Evolutionary conservation across 331 rosid genomes (phyloP).

Genomic region (Spiraea crenata): DNA sequence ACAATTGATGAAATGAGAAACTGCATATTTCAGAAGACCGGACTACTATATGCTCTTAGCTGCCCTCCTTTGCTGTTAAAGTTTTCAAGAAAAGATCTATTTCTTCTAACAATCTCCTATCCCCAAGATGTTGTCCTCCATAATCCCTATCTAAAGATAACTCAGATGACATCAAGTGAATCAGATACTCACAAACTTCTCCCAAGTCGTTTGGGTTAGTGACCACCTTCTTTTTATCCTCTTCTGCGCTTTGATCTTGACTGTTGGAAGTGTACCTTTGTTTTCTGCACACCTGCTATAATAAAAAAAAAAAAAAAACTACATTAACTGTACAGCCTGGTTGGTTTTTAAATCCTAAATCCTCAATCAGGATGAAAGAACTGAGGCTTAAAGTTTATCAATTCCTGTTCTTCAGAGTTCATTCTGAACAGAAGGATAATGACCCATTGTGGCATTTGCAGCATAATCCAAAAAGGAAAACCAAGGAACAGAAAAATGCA

Average conservation of each 20-base stretch:
- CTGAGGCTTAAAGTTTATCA: background rate
- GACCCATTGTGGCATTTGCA: background rate
- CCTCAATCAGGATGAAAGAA: background rate
- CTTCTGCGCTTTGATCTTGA: constrained; percentile 30
- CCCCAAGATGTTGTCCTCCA: constrained; percentile 30
- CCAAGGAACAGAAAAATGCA: constrained; percentile 13
- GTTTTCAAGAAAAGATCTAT: constrained; percentile 60
- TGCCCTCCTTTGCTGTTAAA: constrained; percentile 36
- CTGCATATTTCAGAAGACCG: no score
- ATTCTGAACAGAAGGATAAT: background rate
- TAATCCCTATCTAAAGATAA: constrained; percentile 34
- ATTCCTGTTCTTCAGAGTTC: background rate
- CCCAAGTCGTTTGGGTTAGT: constrained; percentile 37
- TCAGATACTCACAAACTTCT: constrained; percentile 57
- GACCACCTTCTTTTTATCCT: constrained; percentile 36
- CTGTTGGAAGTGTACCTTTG: constrained; percentile 37
- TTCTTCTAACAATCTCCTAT: constrained; percentile 53
- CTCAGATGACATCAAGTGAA: constrained; percentile 62
- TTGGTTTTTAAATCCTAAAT: no score
- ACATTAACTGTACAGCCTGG: background rate
- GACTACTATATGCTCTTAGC: constrained; percentile 1
- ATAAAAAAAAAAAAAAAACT: constrained; percentile 22
- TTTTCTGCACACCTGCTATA: constrained; percentile 68
- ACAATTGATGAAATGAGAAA: no score
- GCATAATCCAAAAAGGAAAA: background rate